Conservation (phyloP, 2,329 filamentous ascomycete species). For the Phialocephala subalpina region DNA sequence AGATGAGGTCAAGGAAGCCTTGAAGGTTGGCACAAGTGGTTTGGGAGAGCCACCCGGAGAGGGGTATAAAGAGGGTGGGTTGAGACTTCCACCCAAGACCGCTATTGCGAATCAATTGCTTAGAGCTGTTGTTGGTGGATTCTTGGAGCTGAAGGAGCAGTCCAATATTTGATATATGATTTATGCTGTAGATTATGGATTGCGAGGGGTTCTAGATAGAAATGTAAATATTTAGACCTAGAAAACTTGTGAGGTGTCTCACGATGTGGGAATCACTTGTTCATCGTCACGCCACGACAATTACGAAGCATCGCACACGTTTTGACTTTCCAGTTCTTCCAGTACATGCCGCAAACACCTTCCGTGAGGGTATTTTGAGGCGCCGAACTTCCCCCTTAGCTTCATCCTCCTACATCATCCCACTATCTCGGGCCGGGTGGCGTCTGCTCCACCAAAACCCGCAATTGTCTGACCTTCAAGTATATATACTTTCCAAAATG, state of each 20-base stretch:
- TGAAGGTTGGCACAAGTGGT: slow-evolving; percentile 71
- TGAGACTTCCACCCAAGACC: slow-evolving; percentile 84
- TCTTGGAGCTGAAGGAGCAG: slow-evolving; percentile 53
- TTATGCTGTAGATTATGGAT: slow-evolving; percentile 14
- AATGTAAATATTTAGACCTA: slow-evolving; percentile 23
- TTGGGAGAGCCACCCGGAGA: slow-evolving; percentile 70
- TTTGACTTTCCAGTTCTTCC: background rate
- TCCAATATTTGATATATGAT: slow-evolving; percentile 37
- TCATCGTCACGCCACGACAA: background rate
- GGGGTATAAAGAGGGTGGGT: slow-evolving; percentile 76
- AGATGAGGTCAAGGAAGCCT: slow-evolving; percentile 80
- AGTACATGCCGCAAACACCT: background rate
- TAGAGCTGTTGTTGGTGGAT: slow-evolving; percentile 79
- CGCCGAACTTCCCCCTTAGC: slow-evolving; percentile 23
- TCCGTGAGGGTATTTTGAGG: background rate
- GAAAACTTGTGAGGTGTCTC: background rate
- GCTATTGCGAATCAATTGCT: slow-evolving; percentile 95
- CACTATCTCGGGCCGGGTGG: slow-evolving; percentile 6
- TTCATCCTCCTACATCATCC: slow-evolving; percentile 20
- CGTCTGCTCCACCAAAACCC: slow-evolving; percentile 5
- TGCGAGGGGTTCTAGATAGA: slow-evolving; percentile 9
- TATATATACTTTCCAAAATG: background rate
- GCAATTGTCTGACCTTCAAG: background rate
- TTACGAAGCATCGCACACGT: background rate
- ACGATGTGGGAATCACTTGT: background rate